Evolutionary conservation across 768 basidiomycete genomes (phyloP), one percentile per base, ranked within the genome.

Genomic region (Suillus tomentosus): DNA sequence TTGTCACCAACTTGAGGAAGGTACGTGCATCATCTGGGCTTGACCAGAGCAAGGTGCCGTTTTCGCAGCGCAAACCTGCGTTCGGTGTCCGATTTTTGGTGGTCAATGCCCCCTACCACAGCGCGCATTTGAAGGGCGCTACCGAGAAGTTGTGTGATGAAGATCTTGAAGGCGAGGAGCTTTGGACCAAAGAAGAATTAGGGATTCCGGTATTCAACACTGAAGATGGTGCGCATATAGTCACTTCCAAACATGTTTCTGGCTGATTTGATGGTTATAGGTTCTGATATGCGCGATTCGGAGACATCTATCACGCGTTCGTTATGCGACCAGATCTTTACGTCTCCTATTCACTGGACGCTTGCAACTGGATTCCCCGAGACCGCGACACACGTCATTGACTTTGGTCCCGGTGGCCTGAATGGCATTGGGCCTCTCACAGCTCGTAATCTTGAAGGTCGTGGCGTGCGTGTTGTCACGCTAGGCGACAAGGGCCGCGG

Each of bases 51-150:
- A 97, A 97, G 79, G 81, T 86, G 3, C 92, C 95, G 11, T 96
- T 90, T 80, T 96, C 95, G 9, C 95, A 98, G 80, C 86, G 97
- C 70, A 96, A 96, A 78, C 89, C 92, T 7, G 91, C 94, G 6
- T 99, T 99, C 77, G 90, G 87, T 50, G 86, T 92, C 56, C 89
- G 97, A 53, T 99, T 99, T 83, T 80, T 99, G 71, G 90, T 94
- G n/a, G 91, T 99, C 72, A 91, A 88, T 61, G 96, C 95, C 2
- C 97, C 97, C 1, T 99, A 95, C 79, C 97, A 99, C 82, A 96
- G 95, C 76, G 80, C 81, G 22, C 96, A 98, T 77, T 81, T 99
- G 62, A 73, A 73, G 19, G 88, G 85, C 36, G 90, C 87, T 1
- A 86, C 94, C 3, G 85, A 94, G 66, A 91, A 87, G 76, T 78